Percentiles rank a stretch among this genome's conserved stretches.
These are phyloP conservation scores for Prillingera fragicola DNA, from an alignment of 1,284 basidiomycete species.

Conservation along the genomic window DNA sequence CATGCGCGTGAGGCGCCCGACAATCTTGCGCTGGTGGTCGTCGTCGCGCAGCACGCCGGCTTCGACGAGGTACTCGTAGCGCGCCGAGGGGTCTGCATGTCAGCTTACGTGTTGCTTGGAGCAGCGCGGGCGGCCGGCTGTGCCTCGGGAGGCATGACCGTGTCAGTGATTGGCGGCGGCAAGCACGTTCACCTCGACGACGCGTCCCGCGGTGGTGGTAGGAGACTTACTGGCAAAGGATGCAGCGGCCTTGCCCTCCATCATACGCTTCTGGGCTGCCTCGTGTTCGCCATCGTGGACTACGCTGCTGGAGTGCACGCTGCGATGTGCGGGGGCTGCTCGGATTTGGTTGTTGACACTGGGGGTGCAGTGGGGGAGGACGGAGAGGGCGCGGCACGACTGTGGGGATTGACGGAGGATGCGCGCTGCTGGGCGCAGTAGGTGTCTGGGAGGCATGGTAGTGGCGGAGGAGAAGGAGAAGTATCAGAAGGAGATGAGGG, in stretches of 20 bases:
- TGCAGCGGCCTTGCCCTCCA: no score
- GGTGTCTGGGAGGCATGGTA: conserved; percentile 7
- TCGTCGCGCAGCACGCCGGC: conserved; percentile 70
- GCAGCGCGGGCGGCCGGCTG: neutral
- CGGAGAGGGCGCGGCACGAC: neutral
- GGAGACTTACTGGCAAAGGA: neutral
- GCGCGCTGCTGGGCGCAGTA: conserved; percentile 2
- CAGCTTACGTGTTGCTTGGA: neutral
- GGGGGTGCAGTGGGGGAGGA: no score
- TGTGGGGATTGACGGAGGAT: neutral
- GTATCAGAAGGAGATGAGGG: neutral
- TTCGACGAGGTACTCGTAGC: conserved; percentile 70
- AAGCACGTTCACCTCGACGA: no score
- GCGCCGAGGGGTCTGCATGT: conserved; percentile 44
- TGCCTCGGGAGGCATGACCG: no score
- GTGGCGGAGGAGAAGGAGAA: neutral
- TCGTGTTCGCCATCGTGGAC: no score
- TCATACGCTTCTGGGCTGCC: no score
- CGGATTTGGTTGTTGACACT: no score
- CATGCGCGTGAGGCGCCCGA: conserved; percentile 71
- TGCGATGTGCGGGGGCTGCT: no score
- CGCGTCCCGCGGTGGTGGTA: no score
- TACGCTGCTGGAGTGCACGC: no score
- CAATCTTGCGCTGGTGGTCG: conserved; percentile 75
- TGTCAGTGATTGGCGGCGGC: neutral